Evolutionary conservation across 805 yeast species (phyloP), one percentile per base, ranked within the genome.

Genomic region (Ogataea corticis): DNA sequence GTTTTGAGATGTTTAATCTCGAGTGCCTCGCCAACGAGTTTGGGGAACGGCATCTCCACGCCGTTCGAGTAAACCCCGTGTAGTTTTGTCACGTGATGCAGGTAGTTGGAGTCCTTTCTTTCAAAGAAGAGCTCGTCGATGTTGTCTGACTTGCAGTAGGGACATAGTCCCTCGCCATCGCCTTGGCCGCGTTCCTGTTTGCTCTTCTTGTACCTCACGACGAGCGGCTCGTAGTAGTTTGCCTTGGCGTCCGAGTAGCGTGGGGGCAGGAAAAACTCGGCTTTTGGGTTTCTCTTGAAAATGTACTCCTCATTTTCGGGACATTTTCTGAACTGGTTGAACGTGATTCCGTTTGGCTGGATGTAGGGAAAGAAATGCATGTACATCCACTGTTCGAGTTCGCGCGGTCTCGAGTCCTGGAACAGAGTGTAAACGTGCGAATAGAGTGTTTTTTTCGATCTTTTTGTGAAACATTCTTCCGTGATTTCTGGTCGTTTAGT

Each of bases 61-160:
- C 69, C 68, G n/a, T 56, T 55, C 4, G 61, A 54, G 49, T 59
- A 62, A 7, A 65, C 62, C 3, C 68, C 68, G 38, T 65, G 69
- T 15, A 58, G 57, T 35, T 57, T 61, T 5, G 64, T 55, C 28
- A 65, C 57, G 44, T 65, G 69, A 31, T 63, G 67, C n/a, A 60
- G 52, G 36, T 65, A 65, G 21, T 52, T 51, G 4, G 62, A 56
- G 16, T 56, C 58, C 36, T 52, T 53, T 46, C 55, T 42, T 38
- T 58, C 60, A 39, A 50, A 53, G 42, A 62, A 65, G 4, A 52
- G 46, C 21, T 44, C 50, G 33, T 51, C 49, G 12, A 45, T 29
- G 32, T 44, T 42, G 14, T 32, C 39, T 7, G 49, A 42, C n/a
- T 44, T 44, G 47, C 68, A 63, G 41, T 62, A 63, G 7, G 67